Evolutionary conservation across 1,284 basidiomycete species (phyloP), one percentile per base, ranked within the genome.

Genomic region (Puccinia hordei): DNA sequence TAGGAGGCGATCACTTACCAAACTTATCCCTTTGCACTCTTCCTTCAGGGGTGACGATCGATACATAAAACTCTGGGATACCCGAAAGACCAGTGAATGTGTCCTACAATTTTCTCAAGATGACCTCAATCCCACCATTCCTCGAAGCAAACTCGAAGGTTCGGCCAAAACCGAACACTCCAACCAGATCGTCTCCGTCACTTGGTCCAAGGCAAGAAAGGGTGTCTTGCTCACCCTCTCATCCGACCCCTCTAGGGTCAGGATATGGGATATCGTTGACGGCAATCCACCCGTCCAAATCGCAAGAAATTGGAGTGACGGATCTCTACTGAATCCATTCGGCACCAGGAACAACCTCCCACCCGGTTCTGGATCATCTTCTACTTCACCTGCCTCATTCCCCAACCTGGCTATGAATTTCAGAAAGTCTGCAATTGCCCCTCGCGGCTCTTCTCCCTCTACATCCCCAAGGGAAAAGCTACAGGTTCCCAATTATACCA

Each of bases 1-100:
- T 49, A 4, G 38, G 12, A 41, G 6, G 38, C 38, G 38, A 41
- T 41, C 38, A 38, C 30, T 53, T 63, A 22, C 57, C n/a, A 46
- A 19, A 22, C 15, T n/a, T 53, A 15, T 68, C n/a, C 12, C 22
- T n/a, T 66, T 49, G 35, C 19, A 44, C 41, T 22, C 38, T 69
- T 49, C 24, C 38, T 41, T 22, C 68, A 78, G 76, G 76, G 66
- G 76, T 38, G 76, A 78, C 30, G 76, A 71, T 41, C 65, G 65
- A 41, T 78, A 33, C 46, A 66, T 78, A 0, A 78, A 68, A 33
- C 51, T 78, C 17, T 78, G 76, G 76, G 76, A 78, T 55, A 78
- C 66, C 13, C 76, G 76, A 22, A 78, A 78, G 51, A 44, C 66
- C 27, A 76, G 44, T 35, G 76, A 78, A 78, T 57, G 63, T 38